Conservation (phyloP, 2,329 filamentous ascomycete species). For the Cytospora leucostoma region DNA sequence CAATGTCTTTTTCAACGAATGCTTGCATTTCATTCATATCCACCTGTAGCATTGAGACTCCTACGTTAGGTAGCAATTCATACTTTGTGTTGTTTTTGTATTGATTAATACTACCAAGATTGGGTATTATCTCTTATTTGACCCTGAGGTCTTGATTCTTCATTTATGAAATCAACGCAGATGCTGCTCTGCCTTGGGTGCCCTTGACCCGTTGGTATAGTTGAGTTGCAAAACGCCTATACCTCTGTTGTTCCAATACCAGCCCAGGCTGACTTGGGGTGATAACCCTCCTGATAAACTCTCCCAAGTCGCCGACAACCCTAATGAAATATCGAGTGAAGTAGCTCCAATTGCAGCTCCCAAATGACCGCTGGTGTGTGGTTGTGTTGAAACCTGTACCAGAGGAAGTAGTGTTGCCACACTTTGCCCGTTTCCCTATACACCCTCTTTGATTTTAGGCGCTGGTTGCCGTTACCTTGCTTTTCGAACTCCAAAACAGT, state of each 20-base stretch:
- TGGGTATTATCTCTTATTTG: conserved; percentile 11
- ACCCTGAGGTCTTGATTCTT: conserved; percentile 24
- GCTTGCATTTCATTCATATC: neutral
- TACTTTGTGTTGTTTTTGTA: conserved; percentile 4
- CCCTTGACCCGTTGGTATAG: conserved; percentile 1
- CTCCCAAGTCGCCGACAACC: conserved; percentile 5
- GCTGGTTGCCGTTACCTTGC: conserved; percentile 6
- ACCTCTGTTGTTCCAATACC: conserved; percentile 6
- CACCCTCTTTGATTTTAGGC: conserved; percentile 6
- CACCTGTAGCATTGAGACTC: neutral
- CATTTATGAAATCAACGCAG: conserved; percentile 6
- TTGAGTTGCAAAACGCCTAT: conserved; percentile 8
- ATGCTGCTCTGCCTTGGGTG: neutral
- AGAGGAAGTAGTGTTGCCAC: conserved; percentile 16
- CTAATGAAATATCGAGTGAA: neutral
- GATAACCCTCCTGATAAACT: neutral
- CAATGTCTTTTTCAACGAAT: conserved; percentile 8
- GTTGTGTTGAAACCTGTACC: conserved; percentile 6
- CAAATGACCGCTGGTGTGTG: conserved; percentile 3
- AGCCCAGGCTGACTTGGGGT: conserved; percentile 12
- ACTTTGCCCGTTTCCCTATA: neutral
- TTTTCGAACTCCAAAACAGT: neutral
- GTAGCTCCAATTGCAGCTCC: neutral
- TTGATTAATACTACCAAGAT: conserved; percentile 6
- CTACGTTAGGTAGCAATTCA: neutral